phyloP scores from a whole-genome alignment of 1,139 yeast genomes.

The Pichia sp. region DNA sequence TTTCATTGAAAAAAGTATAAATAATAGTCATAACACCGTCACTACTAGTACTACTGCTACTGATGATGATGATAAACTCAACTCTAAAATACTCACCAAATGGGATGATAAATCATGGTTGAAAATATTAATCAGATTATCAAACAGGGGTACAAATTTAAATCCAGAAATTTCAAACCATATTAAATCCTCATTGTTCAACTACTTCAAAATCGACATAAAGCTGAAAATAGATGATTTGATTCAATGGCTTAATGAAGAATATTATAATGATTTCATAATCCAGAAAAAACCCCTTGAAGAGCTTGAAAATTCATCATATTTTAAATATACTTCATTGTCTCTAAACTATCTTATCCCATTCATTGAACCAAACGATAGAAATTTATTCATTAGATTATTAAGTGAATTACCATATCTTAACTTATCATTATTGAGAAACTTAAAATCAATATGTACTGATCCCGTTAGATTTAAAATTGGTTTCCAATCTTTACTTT shows the following conservation, averaged over 20 bases:
- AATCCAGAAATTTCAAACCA: conserved; percentile 44
- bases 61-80: not conserved
- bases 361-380: conserved; percentile 70
- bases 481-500: conserved; percentile 77
- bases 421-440: conserved; percentile 50
- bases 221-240: conserved; percentile 66
- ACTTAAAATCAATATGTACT: conserved; percentile 66
- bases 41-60: not conserved
- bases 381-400: conserved; percentile 72
- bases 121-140: conserved; percentile 63
- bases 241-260: conserved; percentile 94
- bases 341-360: conserved; percentile 79
- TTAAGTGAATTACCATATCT: conserved; percentile 82
- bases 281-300: conserved; percentile 1
- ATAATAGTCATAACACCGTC: no score
- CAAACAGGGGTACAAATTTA: conserved; percentile 65
- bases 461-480: conserved; percentile 80
- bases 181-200: conserved; percentile 64
- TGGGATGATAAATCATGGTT: conserved; percentile 80
- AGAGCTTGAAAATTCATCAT: conserved; percentile 25
- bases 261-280: conserved; percentile 64
- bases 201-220: conserved; percentile 68
- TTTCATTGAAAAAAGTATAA: conserved; percentile 37
- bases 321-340: conserved; percentile 62
- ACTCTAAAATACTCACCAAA: conserved; percentile 30